These are phyloP conservation scores for Bullera alba DNA, from an alignment of 768 basidiomycete genomes.

Conservation along the genomic window DNA sequence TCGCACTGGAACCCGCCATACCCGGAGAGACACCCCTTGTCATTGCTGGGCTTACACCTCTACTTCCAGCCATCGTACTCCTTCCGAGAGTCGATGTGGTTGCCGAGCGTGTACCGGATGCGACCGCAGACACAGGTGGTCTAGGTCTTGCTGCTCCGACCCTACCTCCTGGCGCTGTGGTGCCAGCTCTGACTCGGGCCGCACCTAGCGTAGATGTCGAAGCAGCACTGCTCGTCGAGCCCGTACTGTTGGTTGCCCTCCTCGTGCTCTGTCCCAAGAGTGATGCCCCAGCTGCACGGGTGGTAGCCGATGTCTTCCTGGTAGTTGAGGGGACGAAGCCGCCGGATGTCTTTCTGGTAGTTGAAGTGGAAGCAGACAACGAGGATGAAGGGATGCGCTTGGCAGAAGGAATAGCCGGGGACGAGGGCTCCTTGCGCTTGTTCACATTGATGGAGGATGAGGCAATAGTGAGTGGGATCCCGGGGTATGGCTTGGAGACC, in stretches of 20 bases:
- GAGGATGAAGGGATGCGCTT: constrained; percentile 10
- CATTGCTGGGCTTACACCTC: background rate
- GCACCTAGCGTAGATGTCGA: background rate
- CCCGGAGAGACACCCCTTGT: constrained; percentile 31
- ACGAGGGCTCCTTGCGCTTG: constrained; percentile 34
- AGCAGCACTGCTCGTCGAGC: background rate
- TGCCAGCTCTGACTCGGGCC: background rate
- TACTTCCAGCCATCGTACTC: constrained; percentile 5
- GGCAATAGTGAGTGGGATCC: constrained; percentile 12
- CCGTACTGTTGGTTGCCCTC: constrained; percentile 6
- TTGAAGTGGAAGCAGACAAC: background rate
- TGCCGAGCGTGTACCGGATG: constrained; percentile 3
- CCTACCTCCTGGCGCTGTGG: background rate
- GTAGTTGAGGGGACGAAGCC: constrained; percentile 26
- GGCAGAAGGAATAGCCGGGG: constrained; percentile 14
- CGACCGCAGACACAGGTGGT: constrained; percentile 12
- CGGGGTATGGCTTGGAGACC: constrained; percentile 22
- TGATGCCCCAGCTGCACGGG: background rate
- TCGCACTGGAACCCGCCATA: constrained; percentile 6
- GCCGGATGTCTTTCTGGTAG: constrained; percentile 6
- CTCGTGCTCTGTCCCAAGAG: background rate
- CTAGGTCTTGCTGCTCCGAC: no score
- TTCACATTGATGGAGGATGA: constrained; percentile 10
- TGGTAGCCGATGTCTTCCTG: constrained; percentile 4
- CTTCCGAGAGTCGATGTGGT: constrained; percentile 8